These are phyloP conservation scores for Pleurotus djamor DNA, from an alignment of 768 basidiomycete species.

Conservation along the genomic window DNA sequence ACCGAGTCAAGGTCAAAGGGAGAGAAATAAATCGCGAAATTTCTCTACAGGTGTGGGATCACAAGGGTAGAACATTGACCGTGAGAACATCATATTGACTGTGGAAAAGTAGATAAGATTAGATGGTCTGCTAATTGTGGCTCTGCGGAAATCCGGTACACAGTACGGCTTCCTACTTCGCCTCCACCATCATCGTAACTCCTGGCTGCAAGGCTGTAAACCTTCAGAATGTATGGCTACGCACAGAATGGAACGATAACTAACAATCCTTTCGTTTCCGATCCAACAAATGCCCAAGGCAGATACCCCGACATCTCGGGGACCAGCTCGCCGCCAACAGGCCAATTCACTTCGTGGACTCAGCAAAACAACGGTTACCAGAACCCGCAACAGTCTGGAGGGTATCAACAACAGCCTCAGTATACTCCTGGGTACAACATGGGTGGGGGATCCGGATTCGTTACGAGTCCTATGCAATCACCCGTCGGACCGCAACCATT, in stretches of 20 bases:
- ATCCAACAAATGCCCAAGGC: constrained; percentile 41
- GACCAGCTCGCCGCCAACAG: constrained; percentile 13
- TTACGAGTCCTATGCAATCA: background rate
- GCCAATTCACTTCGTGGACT: constrained; percentile 38
- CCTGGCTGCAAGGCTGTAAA: background rate
- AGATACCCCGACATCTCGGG: constrained; percentile 66
- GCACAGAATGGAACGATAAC: constrained; percentile 31
- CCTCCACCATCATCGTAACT: background rate
- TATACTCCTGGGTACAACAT: constrained; percentile 23
- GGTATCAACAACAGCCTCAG: constrained; percentile 36
- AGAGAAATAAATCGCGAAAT: background rate
- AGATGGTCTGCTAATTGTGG: background rate
- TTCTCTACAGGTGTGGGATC: too few relatives aligned
- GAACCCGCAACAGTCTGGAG: constrained; percentile 33
- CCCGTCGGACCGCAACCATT: constrained; percentile 16
- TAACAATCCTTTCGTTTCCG: constrained; percentile 72
- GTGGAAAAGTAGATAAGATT: background rate
- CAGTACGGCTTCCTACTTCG: background rate
- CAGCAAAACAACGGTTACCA: constrained; percentile 22
- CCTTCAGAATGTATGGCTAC: constrained; percentile 21
- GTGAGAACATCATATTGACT: background rate
- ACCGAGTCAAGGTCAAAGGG: background rate
- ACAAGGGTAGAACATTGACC: background rate
- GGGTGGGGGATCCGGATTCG: background rate
- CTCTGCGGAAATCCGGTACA: too few relatives aligned